Conservation (phyloP, 495 filamentous ascomycete genomes). For the Oleoguttula mirabilis region DNA sequence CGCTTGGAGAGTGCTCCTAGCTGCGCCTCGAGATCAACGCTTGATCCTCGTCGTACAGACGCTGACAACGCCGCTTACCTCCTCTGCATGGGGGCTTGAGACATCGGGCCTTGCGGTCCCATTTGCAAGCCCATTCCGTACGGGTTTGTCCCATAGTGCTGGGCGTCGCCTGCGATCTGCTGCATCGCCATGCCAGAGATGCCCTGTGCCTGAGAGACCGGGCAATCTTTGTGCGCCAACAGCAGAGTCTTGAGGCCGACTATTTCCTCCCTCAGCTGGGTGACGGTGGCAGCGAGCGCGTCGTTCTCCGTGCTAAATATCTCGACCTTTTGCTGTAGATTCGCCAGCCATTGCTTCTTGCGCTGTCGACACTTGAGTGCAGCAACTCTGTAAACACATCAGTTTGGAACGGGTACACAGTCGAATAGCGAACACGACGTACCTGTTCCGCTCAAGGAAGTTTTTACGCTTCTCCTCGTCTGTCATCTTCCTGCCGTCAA, state of each 20-base stretch:
- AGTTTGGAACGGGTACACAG: no score
- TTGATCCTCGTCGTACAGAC: no score
- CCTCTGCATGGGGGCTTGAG: constrained; percentile 16
- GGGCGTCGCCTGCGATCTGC: constrained; percentile 38
- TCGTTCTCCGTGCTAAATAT: constrained; percentile 86
- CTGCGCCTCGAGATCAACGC: no score
- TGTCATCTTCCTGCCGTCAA: constrained; percentile 75
- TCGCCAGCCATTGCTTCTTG: constrained; percentile 98
- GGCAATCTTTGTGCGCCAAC: constrained; percentile 92
- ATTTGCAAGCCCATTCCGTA: constrained; percentile 54
- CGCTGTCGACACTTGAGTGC: constrained; percentile 94
- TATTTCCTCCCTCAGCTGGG: constrained; percentile 78
- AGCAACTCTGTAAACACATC: constrained; percentile 55
- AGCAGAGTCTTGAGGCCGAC: constrained; percentile 90
- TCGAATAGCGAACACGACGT: no score
- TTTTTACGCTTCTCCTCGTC: constrained; percentile 98
- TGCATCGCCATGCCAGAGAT: constrained; percentile 57
- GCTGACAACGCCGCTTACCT: no score
- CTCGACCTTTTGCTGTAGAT: constrained; percentile 90
- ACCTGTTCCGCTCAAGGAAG: constrained; percentile 94
- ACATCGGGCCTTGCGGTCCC: constrained; percentile 20
- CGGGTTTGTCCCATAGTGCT: constrained; percentile 45
- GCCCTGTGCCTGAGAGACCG: constrained; percentile 79
- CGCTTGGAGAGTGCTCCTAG: no score
- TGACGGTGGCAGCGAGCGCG: constrained; percentile 67